Percentiles rank a stretch among this genome's conserved stretches.
Evolutionary conservation across 1,284 basidiomycete species (phyloP).

Genomic region (Rhizoctonia solani): DNA sequence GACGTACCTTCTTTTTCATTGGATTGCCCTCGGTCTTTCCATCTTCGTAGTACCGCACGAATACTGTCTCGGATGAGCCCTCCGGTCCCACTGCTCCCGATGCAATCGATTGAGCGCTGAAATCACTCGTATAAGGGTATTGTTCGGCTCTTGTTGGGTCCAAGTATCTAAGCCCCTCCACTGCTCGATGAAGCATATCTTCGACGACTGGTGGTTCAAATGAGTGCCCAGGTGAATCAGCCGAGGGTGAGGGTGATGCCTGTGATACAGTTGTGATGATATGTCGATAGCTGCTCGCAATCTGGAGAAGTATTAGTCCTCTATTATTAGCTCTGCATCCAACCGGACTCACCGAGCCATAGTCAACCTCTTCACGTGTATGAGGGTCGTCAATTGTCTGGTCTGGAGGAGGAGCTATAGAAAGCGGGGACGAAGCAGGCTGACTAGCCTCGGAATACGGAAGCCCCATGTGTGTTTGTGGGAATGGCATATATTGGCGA

Average conservation of each 20-base stretch:
- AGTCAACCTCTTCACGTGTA: background rate
- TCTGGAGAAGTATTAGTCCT: background rate
- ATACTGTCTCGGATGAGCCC: conserved; percentile 8
- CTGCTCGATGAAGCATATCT: conserved; percentile 31
- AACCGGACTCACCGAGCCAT: conserved; percentile 16
- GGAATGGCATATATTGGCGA: conserved; percentile 26
- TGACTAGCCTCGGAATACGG: conserved; percentile 6
- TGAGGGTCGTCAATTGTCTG: background rate
- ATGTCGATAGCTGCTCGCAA: conserved; percentile 22
- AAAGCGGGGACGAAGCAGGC: conserved; percentile 16
- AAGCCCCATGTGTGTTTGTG: background rate
- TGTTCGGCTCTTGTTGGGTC: conserved; percentile 30
- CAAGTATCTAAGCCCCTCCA: conserved; percentile 13
- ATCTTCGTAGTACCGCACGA: conserved; percentile 30
- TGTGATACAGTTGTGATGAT: conserved; percentile 32
- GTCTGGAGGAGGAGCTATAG: conserved; percentile 10
- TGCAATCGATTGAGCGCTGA: background rate
- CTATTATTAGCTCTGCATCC: background rate
- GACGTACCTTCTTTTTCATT: conserved; percentile 29
- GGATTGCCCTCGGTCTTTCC: conserved; percentile 10
- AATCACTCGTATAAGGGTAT: conserved; percentile 8
- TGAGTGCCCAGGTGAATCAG: conserved; percentile 13
- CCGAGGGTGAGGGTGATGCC: conserved; percentile 16
- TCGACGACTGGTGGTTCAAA: conserved; percentile 27
- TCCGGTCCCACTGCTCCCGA: conserved; percentile 15